Evolutionary conservation across 1,284 basidiomycete genomes (phyloP), one percentile per base, ranked within the genome.

Genomic region (Sphaerobolus stellatus): DNA sequence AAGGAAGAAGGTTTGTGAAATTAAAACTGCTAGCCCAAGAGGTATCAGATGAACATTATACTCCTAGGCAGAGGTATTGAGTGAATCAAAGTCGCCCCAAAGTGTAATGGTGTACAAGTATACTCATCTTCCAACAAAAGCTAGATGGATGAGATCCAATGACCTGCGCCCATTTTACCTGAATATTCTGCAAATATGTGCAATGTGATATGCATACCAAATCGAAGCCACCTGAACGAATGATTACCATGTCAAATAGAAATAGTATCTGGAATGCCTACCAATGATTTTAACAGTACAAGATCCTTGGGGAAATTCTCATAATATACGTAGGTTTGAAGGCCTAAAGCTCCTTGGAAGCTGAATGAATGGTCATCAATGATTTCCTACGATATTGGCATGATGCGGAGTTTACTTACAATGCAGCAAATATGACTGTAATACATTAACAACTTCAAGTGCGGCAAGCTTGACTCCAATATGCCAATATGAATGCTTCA

Each of bases 241-340:
- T 38, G 36, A 38, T 22, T 38, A 16, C 36, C n/a, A n/a, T n/a
- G n/a, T n/a, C n/a, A n/a, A n/a, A 38, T 22, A 38, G 22, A 38
- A 36, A 36, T 18, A 36, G 11, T 18, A 38, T 22, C n/a, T n/a
- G 36, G 36, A n/a, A 7, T n/a, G 28, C 41, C 28, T 43, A 27
- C 41, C 41, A 43, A 22, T 24, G 41, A 43, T 22, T 43, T 43
- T 8, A 43, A 27, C 41, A 20, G 28, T 4, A 43, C 13, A 22
- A 27, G 28, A 22, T 43, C 41, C 20, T 43, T 27, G 3, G 41
- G 41, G 18, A 43, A 43, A 43, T 13, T 43, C 28, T 43, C 41
- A 43, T 43, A 43, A 43, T 43, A 43, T 14, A 43, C 41, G 20
- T 43, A 43, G 13, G 41, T 43, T 18, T 43, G 41, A 27, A 43